A percentile compares a stretch with the other conserved stretches of the same genome.
Evolutionary conservation across 495 filamentous ascomycete genomes (phyloP).

Genomic region (Cercophora samala): DNA sequence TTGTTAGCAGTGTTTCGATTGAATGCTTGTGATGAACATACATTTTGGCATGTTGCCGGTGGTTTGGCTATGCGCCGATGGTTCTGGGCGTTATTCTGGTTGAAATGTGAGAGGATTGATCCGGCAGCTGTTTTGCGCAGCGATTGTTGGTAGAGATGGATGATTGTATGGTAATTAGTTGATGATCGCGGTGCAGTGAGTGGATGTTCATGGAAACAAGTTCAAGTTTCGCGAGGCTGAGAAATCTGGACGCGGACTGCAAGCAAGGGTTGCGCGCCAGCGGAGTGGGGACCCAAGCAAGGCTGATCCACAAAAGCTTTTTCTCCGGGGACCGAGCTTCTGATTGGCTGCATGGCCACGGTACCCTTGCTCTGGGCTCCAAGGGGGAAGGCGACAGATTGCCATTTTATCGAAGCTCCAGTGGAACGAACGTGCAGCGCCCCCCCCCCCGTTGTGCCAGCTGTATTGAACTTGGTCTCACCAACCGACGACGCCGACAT

Average conservation of each 20-base stretch:
- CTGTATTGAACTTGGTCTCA: neutral
- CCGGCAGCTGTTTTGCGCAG: neutral
- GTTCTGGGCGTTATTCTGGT: neutral
- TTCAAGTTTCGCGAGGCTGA: constrained; percentile 31
- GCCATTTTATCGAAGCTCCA: constrained; percentile 9
- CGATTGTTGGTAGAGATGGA: neutral
- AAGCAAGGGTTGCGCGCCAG: constrained; percentile 8
- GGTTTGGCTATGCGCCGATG: neutral
- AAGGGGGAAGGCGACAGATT: constrained; percentile 11
- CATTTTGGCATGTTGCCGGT: constrained; percentile 42
- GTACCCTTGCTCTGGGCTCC: constrained; percentile 3
- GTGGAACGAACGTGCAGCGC: neutral
- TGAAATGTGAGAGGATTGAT: neutral
- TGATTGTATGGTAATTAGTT: neutral
- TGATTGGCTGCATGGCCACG: constrained; percentile 22
- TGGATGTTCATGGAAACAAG: neutral
- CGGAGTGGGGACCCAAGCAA: constrained; percentile 11
- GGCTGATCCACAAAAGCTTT: constrained; percentile 11
- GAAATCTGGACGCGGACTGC: constrained; percentile 14
- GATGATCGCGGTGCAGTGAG: neutral
- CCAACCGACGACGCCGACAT: constrained; percentile 12
- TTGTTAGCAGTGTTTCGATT: constrained; percentile 17
- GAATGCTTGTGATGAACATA: constrained; percentile 22
- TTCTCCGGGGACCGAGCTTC: constrained; percentile 1
- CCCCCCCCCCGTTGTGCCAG: neutral